Evolutionary conservation across 352 stramenopile species (phyloP).

Genomic region (Phytophthora sp.): DNA sequence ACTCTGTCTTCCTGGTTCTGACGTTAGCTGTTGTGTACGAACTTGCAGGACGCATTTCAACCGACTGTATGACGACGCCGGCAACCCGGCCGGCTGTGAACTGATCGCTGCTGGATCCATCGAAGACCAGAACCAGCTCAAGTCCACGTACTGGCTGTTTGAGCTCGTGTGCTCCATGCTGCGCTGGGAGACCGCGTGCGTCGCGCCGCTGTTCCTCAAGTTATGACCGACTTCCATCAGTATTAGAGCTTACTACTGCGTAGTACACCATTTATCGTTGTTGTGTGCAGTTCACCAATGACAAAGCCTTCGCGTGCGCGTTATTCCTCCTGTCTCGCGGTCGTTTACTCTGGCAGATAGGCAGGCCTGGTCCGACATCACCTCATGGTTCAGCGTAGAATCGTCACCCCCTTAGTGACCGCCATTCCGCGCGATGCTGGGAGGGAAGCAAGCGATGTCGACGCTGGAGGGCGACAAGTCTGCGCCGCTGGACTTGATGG

Average conservation of each 20-base stretch:
- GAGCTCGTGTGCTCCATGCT: conserved; percentile 73
- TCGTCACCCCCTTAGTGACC: conserved; percentile 9
- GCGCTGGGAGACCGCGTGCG: conserved; percentile 62
- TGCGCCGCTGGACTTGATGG: conserved; percentile 1
- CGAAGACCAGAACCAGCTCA: conserved; percentile 45
- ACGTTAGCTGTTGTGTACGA: neutral
- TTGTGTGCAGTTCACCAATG: conserved; percentile 1
- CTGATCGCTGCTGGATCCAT: conserved; percentile 59
- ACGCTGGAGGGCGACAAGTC: too few species aligned
- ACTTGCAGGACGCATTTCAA: conserved; percentile 67
- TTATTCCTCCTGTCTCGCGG: too few species aligned
- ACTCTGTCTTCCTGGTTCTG: neutral
- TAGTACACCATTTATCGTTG: conserved; percentile 30
- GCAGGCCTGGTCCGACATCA: neutral
- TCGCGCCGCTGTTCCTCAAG: conserved; percentile 61
- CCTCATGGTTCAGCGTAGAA: conserved; percentile 1
- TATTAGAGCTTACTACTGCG: conserved; percentile 32
- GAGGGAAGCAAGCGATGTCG: conserved; percentile 8
- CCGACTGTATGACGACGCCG: conserved; percentile 49
- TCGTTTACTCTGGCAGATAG: too few species aligned
- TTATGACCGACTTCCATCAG: conserved; percentile 13
- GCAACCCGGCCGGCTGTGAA: conserved; percentile 53
- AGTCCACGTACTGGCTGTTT: conserved; percentile 64
- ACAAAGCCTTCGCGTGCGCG: conserved; percentile 3
- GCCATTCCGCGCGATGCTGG: neutral